Conservation (phyloP, 768 basidiomycete species). For the Atractiella rhizophila region DNA sequence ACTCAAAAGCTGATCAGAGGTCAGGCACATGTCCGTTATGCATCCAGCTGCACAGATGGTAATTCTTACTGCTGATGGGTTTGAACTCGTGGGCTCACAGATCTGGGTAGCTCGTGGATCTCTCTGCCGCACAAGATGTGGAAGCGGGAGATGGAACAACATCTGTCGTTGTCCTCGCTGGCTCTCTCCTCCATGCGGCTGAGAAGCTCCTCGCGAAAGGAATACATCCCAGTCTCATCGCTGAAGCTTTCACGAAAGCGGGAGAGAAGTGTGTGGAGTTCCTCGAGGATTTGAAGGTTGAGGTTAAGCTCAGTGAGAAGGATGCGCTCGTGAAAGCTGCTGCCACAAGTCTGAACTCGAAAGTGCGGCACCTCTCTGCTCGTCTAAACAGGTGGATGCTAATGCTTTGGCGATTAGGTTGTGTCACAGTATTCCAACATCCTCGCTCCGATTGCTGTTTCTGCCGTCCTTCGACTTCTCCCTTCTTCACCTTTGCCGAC, state of each 20-base stretch:
- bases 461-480: constrained; percentile 72
- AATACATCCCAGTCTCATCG: constrained; percentile 89
- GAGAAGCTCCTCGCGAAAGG: constrained; percentile 83
- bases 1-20: constrained; percentile 1
- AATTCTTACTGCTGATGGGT: constrained; percentile 13
- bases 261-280: constrained; percentile 82
- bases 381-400: background rate
- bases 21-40: constrained; percentile 78
- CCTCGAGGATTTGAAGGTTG: constrained; percentile 69
- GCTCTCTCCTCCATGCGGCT: constrained; percentile 71
- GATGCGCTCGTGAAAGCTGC: constrained; percentile 69
- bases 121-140: constrained; percentile 90
- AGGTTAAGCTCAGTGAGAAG: constrained; percentile 70
- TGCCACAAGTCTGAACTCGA: constrained; percentile 84
- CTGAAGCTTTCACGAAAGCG: constrained; percentile 81
- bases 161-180: constrained; percentile 85
- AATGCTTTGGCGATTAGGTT: constrained; percentile 32
- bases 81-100: background rate
- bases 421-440: constrained; percentile 97
- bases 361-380: constrained; percentile 29
- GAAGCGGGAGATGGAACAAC: constrained; percentile 98
- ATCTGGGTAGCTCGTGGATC: constrained; percentile 57
- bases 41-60: constrained; percentile 99
- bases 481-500: too few species aligned
- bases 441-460: constrained; percentile 94